Percentiles rank a stretch among this genome's conserved stretches.
Conservation (phyloP, 2,329 filamentous ascomycete species). For the Xylogone sp. region DNA sequence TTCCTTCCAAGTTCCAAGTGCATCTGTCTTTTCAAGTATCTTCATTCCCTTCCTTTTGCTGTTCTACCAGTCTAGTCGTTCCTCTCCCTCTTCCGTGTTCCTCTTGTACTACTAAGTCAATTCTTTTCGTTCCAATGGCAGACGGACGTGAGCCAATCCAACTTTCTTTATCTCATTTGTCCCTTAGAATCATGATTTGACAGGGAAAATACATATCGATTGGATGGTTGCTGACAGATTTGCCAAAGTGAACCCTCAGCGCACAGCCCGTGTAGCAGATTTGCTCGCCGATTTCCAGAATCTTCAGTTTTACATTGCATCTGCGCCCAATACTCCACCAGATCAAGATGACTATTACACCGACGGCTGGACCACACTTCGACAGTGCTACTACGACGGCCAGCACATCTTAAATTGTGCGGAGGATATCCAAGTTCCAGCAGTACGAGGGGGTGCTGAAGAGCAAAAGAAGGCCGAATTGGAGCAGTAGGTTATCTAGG, state of each 20-base stretch:
- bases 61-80: slow-evolving; percentile 12
- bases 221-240: slow-evolving; percentile 8
- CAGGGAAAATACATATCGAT: no score
- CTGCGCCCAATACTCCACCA: slow-evolving; percentile 49
- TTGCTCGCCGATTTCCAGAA: slow-evolving; percentile 58
- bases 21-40: slow-evolving; percentile 4
- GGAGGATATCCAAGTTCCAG: slow-evolving; percentile 57
- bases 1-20: not conserved
- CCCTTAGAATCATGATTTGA: slow-evolving; percentile 1
- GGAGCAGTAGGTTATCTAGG: slow-evolving; percentile 52
- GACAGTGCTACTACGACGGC: slow-evolving; percentile 59
- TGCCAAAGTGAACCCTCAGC: slow-evolving; percentile 55
- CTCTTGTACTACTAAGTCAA: slow-evolving; percentile 3
- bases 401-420: slow-evolving; percentile 63
- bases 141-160: slow-evolving; percentile 26
- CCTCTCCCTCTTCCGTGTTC: slow-evolving; percentile 3
- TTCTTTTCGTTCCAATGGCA: slow-evolving; percentile 21
- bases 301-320: slow-evolving; percentile 59
- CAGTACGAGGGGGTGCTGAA: slow-evolving; percentile 46
- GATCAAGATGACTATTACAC: slow-evolving; percentile 58
- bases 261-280: slow-evolving; percentile 57
- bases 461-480: slow-evolving; percentile 61
- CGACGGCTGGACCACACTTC: slow-evolving; percentile 58
- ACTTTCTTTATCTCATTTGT: slow-evolving; percentile 2
- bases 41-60: slow-evolving; percentile 9